Percentiles rank a stretch among this genome's conserved stretches.
Evolutionary conservation across 352 stramenopile genomes (phyloP).

Genomic region (Thalassiosira ordinaria): DNA sequence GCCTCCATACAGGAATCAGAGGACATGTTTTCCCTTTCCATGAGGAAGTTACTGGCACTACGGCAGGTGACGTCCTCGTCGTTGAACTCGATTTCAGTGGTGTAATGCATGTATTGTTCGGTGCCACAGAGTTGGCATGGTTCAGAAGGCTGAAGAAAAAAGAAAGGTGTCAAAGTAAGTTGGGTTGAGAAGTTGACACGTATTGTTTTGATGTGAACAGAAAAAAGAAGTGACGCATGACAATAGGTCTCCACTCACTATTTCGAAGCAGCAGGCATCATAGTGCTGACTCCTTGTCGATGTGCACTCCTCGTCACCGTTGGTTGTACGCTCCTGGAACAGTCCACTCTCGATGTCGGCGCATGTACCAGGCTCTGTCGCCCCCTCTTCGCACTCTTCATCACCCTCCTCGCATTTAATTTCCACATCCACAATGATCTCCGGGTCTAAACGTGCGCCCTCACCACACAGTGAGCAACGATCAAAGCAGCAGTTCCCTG

Average conservation of each 20-base stretch:
- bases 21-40: slow-evolving; percentile 51
- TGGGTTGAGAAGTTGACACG: too few relatives aligned
- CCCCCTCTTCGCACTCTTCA: not conserved
- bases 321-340: slow-evolving; percentile 48
- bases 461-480: slow-evolving; percentile 63
- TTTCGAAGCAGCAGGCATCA: slow-evolving; percentile 69
- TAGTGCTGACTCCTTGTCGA: slow-evolving; percentile 44
- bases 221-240: not conserved
- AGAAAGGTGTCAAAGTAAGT: slow-evolving; percentile 1
- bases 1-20: slow-evolving; percentile 45
- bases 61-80: slow-evolving; percentile 55
- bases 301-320: slow-evolving; percentile 52
- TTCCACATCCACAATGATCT: slow-evolving; percentile 55
- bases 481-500: slow-evolving; percentile 60
- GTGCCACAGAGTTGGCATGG: slow-evolving; percentile 59
- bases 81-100: slow-evolving; percentile 56
- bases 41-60: slow-evolving; percentile 55
- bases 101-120: slow-evolving; percentile 61
- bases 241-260: slow-evolving; percentile 29
- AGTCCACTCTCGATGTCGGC: slow-evolving; percentile 49
- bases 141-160: slow-evolving; percentile 30
- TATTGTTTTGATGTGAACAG: not conserved
- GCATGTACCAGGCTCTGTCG: slow-evolving; percentile 32
- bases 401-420: too few relatives aligned
- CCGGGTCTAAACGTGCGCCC: slow-evolving; percentile 51